Evolutionary conservation across 768 basidiomycete species (phyloP).

Genomic region (Tremella fuciformis): DNA sequence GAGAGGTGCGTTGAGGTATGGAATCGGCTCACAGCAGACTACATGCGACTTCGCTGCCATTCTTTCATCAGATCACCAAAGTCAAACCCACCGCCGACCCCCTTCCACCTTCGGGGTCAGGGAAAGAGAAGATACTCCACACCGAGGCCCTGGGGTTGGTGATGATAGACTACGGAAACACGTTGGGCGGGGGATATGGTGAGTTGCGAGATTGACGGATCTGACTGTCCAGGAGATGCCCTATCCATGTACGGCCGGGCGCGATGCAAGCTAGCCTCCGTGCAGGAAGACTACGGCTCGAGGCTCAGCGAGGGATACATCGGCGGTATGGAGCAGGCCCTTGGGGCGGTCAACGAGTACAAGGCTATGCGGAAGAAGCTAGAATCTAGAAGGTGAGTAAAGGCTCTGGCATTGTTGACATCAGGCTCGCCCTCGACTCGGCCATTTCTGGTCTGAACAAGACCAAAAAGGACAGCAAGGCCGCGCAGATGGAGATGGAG

Average conservation of each 20-base stretch:
- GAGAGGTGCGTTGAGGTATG: conserved; percentile 59
- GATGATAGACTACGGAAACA: conserved; percentile 81
- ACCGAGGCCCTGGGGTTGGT: conserved; percentile 77
- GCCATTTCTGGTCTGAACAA: conserved; percentile 69
- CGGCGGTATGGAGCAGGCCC: conserved; percentile 62
- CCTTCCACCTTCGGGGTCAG: conserved; percentile 59
- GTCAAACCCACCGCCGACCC: conserved; percentile 60
- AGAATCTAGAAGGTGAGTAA: conserved; percentile 70
- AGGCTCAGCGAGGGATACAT: conserved; percentile 73
- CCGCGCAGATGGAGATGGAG: conserved; percentile 73
- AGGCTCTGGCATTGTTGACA: neutral
- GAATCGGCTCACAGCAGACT: conserved; percentile 56
- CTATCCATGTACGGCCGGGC: conserved; percentile 74
- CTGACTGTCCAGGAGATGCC: conserved; percentile 68
- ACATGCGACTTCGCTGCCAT: conserved; percentile 67
- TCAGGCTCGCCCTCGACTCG: conserved; percentile 73
- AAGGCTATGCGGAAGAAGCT: conserved; percentile 77
- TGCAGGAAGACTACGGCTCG: conserved; percentile 73
- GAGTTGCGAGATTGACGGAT: conserved; percentile 51
- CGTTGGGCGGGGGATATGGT: conserved; percentile 69
- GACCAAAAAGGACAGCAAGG: conserved; percentile 68
- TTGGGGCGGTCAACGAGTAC: conserved; percentile 78
- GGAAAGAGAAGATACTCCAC: conserved; percentile 66
- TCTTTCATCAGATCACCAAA: conserved; percentile 69
- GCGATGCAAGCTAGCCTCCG: conserved; percentile 75